A percentile compares a stretch with the other conserved stretches of the same genome.
Conservation (phyloP, 2,329 filamentous ascomycete species). For the Purpureocillium takamizusanense region DNA sequence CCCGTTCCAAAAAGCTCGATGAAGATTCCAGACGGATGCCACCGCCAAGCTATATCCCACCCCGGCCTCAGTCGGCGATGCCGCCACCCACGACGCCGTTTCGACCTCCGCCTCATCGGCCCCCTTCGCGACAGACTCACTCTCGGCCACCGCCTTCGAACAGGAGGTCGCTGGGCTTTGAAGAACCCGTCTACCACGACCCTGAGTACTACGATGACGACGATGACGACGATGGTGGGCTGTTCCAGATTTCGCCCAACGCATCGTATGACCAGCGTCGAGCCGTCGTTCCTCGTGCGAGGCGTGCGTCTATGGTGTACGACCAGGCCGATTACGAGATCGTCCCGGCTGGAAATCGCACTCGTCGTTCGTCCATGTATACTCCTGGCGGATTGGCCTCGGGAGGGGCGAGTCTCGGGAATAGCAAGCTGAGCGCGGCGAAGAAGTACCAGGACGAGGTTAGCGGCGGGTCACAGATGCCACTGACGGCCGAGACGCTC, state of each 20-base stretch:
- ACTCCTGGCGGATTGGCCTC: conserved; percentile 12
- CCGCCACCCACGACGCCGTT: conserved; percentile 19
- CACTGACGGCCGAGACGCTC: conserved; percentile 47
- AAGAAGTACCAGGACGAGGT: conserved; percentile 44
- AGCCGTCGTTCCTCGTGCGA: conserved; percentile 21
- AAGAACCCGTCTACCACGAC: conserved; percentile 8
- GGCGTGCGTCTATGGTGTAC: conserved; percentile 26
- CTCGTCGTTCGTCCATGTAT: conserved; percentile 32
- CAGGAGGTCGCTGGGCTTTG: conserved; percentile 22
- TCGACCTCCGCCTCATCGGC: conserved; percentile 18
- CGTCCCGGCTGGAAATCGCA: conserved; percentile 25
- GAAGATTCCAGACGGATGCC: conserved; percentile 41
- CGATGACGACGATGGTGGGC: conserved; percentile 20
- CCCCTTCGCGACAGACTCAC: conserved; percentile 14
- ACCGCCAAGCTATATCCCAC: conserved; percentile 28
- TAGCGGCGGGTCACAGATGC: conserved; percentile 31
- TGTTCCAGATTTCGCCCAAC: conserved; percentile 28
- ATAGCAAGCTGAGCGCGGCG: conserved; percentile 28
- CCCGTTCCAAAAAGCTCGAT: conserved; percentile 29
- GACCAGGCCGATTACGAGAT: conserved; percentile 29
- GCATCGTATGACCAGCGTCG: conserved; percentile 22
- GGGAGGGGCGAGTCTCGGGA: conserved; percentile 16
- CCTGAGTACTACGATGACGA: conserved; percentile 29
- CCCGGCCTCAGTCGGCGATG: conserved; percentile 24
- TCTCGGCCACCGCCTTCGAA: conserved; percentile 19